Evolutionary conservation across 257 asterid species (phyloP), one percentile per base, ranked within the genome.

Genomic region (Cruciata laevipes): DNA sequence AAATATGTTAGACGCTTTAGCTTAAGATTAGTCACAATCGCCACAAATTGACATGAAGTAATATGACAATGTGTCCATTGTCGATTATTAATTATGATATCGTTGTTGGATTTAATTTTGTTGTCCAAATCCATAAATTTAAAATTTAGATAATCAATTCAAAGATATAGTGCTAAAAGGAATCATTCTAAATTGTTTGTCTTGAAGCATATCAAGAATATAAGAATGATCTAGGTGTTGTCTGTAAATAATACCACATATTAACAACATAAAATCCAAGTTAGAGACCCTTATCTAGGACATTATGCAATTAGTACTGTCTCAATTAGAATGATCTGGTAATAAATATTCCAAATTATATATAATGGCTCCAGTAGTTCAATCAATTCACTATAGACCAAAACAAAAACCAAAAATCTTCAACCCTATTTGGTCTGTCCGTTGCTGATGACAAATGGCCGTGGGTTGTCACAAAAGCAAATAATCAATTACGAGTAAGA

Each of bases 121-220:
- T 49, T 49, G 14, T 14, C 52, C 52, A 44, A 44, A 10, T 44
- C 52, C 13, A 44, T 44, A 63, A 1, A 12, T 20, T n/a, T 11
- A 13, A 6, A 63, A n/a, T n/a, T n/a, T 42, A 3, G 24, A 14
- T 4, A 47, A 14, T 17, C 5, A 21, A 66, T 7, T 18, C 60
- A 7, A 20, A 53, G 5, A 53, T 7, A 65, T 31, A 66, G 27
- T 61, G 61, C 44, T 25, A 47, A 47, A 66, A 1, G 23, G 69
- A 7, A 66, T 66, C 69, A 27, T 38, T 66, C 27, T 1, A 27
- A 23, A 8, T 27, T 25, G 42, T 66, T 66, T 66, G 69, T 66
- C 60, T n/a, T 25, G 1, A 47, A 66, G 61, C 10, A 25, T 49
- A 25, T 49, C 69, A 49, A 66, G 69, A 52, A 66, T 66, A 66